Evolutionary conservation across 2,329 filamentous ascomycete species (phyloP), one percentile per base, ranked within the genome.

Genomic region (Zymoseptoria crescenta): DNA sequence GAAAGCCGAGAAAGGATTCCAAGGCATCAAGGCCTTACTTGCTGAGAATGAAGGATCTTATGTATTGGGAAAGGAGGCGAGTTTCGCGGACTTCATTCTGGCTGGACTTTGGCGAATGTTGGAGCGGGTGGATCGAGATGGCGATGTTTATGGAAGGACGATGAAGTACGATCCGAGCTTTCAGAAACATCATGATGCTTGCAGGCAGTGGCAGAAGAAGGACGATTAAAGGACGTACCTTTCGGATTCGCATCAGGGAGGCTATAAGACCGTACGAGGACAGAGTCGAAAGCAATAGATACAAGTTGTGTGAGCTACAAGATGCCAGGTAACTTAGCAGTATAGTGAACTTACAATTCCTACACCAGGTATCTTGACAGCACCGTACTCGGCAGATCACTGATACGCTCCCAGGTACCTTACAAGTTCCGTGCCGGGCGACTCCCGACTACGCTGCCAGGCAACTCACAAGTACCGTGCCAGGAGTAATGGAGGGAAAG

Each of bases 21-120:
- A 71, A 24, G 20, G 20, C 8, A 51, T 21, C 24, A 54, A 53
- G 49, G 52, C 13, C 8, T 67, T 88, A 62, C 79, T 79, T 64
- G 80, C 84, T 72, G 80, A 80, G 45, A 68, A 74, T 0, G 77
- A 79, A 0, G 87, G 87, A 0, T 82, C 83, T 0, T 89, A 83
- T 68, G 83, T 89, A 57, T 54, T 81, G 61, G 87, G 87, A 0
- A 72, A 79, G 52, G 78, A 76, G 60, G 74, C 79, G 3, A 77
- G 76, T 45, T 87, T 82, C 69, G 80, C 79, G 3, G 84, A 86
- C 68, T 81, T 86, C 58, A 72, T 81, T 0, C 78, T 81, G 66
- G 76, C 75, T 0, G 77, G 74, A 1, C 74, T 73, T n/a, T 67
- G 82, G 61, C 66, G 75, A 4, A 80, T 80, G 62, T 60, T 70